These are phyloP conservation scores for Penicillium odoratum DNA, from an alignment of 495 filamentous ascomycete genomes.

Conservation along the genomic window DNA sequence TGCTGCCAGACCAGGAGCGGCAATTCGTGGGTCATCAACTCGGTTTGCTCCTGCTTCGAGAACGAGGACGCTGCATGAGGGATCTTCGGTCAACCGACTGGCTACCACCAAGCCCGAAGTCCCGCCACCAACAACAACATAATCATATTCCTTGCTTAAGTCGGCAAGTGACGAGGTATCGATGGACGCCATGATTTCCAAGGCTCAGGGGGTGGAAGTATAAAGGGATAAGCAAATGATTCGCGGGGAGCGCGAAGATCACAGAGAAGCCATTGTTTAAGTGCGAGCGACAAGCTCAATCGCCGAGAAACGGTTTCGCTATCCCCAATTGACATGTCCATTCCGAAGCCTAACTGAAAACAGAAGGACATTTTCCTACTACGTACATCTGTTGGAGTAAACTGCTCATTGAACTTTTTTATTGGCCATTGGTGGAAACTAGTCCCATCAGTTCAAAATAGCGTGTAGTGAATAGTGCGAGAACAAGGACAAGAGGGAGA, in stretches of 20 bases:
- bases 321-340: neutral
- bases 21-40: slow-evolving; percentile 38
- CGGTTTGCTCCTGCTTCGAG: slow-evolving; percentile 51
- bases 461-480: neutral
- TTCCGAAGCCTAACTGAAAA: neutral
- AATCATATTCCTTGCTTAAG: slow-evolving; percentile 5
- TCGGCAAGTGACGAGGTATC: slow-evolving; percentile 6
- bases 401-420: neutral
- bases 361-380: neutral
- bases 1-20: slow-evolving; percentile 40
- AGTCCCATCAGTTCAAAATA: neutral
- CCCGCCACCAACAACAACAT: slow-evolving; percentile 17
- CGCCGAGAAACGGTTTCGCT: neutral
- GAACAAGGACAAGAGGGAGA: neutral
- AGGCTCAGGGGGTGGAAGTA: neutral
- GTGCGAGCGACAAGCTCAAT: neutral
- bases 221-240: neutral
- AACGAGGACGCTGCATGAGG: slow-evolving; percentile 28
- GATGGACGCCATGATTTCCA: neutral
- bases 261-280: neutral
- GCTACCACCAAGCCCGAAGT: slow-evolving; percentile 4
- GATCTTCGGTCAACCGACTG: neutral
- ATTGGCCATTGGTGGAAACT: neutral
- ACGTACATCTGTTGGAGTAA: neutral
- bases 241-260: neutral